A percentile compares a stretch with the other conserved stretches of the same genome.
These are phyloP conservation scores for Xylaria sp. DNA, from an alignment of 2,329 filamentous ascomycete genomes.

Conservation along the genomic window DNA sequence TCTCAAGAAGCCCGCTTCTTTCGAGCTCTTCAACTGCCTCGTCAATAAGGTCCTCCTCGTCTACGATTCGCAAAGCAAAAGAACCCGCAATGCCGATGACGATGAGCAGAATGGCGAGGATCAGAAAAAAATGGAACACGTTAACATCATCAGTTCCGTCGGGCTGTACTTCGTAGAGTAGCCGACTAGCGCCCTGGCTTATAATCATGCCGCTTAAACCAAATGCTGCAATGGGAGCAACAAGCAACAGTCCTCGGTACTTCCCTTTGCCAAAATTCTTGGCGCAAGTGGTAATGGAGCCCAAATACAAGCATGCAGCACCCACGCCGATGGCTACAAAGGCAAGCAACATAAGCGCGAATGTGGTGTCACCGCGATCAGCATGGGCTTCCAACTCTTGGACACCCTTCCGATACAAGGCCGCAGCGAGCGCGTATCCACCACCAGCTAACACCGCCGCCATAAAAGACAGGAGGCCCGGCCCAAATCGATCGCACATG, in stretches of 20 bases:
- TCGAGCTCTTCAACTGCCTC: constrained; percentile 91
- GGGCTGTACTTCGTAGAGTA: constrained; percentile 72
- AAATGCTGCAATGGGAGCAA: constrained; percentile 89
- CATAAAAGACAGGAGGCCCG: constrained; percentile 74
- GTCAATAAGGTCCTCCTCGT: constrained; percentile 86
- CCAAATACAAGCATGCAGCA: constrained; percentile 88
- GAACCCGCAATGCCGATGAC: constrained; percentile 74
- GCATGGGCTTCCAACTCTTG: constrained; percentile 43
- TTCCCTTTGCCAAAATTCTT: constrained; percentile 96
- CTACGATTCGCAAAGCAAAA: constrained; percentile 77
- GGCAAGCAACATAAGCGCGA: constrained; percentile 81
- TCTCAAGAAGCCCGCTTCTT: constrained; percentile 79
- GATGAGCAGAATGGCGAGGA: constrained; percentile 75
- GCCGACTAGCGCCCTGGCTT: constrained; percentile 80
- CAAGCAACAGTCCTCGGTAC: constrained; percentile 86
- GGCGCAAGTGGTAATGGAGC: constrained; percentile 90
- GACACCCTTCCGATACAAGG: constrained; percentile 65
- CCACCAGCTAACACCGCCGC: constrained; percentile 75
- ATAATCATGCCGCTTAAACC: constrained; percentile 96
- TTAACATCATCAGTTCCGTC: constrained; percentile 69
- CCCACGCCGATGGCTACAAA: constrained; percentile 84
- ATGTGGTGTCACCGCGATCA: constrained; percentile 65
- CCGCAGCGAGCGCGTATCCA: constrained; percentile 84
- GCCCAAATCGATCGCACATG: constrained; percentile 86
- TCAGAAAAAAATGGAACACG: constrained; percentile 88